These are phyloP conservation scores for Candida sanyaensis DNA, from an alignment of 1,139 yeast genomes.

Conservation along the genomic window DNA sequence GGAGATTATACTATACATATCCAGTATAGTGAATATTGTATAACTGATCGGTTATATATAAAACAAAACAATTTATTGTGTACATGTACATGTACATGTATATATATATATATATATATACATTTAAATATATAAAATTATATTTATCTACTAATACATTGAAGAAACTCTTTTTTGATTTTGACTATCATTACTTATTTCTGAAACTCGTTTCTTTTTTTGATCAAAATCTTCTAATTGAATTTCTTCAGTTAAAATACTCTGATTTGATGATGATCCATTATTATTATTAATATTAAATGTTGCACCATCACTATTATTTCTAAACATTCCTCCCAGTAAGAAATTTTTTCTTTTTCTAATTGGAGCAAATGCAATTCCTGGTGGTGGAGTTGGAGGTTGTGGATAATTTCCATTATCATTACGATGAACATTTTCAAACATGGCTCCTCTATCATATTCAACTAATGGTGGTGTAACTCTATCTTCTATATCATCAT, in stretches of 20 bases:
- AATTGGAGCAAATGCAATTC: constrained; percentile 8
- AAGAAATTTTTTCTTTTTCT: constrained; percentile 9
- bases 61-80: no score
- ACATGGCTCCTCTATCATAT: constrained; percentile 4
- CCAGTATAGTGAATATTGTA: no score
- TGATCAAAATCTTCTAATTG: constrained; percentile 47
- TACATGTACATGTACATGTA: no score
- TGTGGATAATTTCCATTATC: not conserved
- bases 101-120: not conserved
- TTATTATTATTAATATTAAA: constrained; percentile 6
- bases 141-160: constrained; percentile 6
- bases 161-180: constrained; percentile 17
- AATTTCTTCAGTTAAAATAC: constrained; percentile 47
- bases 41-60: no score
- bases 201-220: constrained; percentile 23
- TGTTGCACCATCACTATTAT: constrained; percentile 8
- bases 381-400: constrained; percentile 17
- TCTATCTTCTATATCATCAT: not conserved
- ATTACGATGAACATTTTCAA: constrained; percentile 3
- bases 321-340: constrained; percentile 11
- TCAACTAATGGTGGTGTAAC: not conserved
- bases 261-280: constrained; percentile 13
- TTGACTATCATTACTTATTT: constrained; percentile 26
- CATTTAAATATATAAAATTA: not conserved
- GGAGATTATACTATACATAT: no score